A percentile compares a stretch with the other conserved stretches of the same genome.
Evolutionary conservation across 179 eudicot species (phyloP).

Genomic region (Silene noctiflora): DNA sequence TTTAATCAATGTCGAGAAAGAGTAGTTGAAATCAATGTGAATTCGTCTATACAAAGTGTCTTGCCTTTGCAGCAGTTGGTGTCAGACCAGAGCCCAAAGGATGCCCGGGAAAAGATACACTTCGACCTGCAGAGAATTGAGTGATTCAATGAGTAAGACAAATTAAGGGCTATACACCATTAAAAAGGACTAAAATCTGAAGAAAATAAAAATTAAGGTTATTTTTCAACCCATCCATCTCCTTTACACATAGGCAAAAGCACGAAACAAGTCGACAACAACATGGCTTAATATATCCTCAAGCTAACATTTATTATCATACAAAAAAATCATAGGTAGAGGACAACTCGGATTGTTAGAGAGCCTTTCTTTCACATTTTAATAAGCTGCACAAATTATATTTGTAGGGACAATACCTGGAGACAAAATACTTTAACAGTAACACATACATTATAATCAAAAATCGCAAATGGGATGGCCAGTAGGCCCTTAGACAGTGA

Average conservation of each 20-base stretch:
- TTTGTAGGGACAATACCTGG: no score
- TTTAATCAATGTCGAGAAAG: constrained; percentile 30
- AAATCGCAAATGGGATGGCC: not conserved
- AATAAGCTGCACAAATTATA: no score
- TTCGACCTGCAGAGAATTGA: constrained; percentile 58
- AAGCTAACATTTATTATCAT: not conserved
- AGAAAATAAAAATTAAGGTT: not conserved
- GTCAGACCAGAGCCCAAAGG: constrained; percentile 94
- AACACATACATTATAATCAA: not conserved
- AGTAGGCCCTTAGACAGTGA: not conserved
- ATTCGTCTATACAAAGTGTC: constrained; percentile 40
- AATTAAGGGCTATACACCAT: constrained; percentile 10
- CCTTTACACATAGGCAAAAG: not conserved
- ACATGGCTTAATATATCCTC: not conserved
- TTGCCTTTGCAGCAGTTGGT: constrained; percentile 91
- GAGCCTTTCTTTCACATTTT: no score
- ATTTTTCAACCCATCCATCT: not conserved
- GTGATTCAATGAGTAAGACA: constrained; percentile 6
- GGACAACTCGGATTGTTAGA: no score
- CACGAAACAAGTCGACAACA: not conserved
- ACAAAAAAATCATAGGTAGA: not conserved
- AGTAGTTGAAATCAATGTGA: constrained; percentile 32
- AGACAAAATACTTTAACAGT: no score
- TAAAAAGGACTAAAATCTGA: constrained; percentile 2
- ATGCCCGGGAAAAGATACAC: constrained; percentile 99